phyloP scores from a whole-genome alignment of 208 protist species.

The Trypanosoma cruzi region DNA sequence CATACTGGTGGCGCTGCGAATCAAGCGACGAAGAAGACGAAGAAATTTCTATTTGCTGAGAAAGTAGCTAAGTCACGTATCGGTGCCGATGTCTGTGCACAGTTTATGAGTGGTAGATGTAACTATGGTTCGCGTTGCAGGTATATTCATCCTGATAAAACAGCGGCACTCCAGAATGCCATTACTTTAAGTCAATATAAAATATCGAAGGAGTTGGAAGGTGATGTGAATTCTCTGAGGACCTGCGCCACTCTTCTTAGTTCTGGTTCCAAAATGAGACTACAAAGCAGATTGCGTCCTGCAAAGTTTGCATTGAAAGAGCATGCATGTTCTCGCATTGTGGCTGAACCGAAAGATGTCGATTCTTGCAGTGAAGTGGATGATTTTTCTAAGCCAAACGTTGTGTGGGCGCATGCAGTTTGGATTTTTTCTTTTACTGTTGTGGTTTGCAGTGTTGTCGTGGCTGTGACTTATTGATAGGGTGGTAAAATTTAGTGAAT shows the following conservation, averaged over 20 bases:
- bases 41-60: conserved; percentile 24
- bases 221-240: conserved; percentile 16
- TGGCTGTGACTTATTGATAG: conserved; percentile 14
- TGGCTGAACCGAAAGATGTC: background rate
- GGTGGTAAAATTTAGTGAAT: no score
- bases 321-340: background rate
- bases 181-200: conserved; percentile 26
- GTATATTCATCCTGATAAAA: conserved; percentile 41
- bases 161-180: conserved; percentile 31
- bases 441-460: conserved; percentile 11
- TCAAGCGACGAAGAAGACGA: conserved; percentile 22
- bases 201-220: conserved; percentile 10
- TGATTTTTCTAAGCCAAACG: background rate
- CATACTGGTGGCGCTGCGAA: background rate
- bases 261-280: conserved; percentile 3
- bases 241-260: background rate
- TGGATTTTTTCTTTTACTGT: conserved; percentile 16
- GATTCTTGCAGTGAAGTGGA: background rate
- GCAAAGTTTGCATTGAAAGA: conserved; percentile 25
- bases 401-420: background rate
- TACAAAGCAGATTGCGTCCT: conserved; percentile 41
- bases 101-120: conserved; percentile 35
- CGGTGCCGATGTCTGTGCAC: conserved; percentile 38
- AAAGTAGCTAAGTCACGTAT: conserved; percentile 22
- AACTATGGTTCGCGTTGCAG: conserved; percentile 39